These are phyloP conservation scores for Apostasia ramifera DNA, from an alignment of 106 monocot species.

Conservation along the genomic window DNA sequence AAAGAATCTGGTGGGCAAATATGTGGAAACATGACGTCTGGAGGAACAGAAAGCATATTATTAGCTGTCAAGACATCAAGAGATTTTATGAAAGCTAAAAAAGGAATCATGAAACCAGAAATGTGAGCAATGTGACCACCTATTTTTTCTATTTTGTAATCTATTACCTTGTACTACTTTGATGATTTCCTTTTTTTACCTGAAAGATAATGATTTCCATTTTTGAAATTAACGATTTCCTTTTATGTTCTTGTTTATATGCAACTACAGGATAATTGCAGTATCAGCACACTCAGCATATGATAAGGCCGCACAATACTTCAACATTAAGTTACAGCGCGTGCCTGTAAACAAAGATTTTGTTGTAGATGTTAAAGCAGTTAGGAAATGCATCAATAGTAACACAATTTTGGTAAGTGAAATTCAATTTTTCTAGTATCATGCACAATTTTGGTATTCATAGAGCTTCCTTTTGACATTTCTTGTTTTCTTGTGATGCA, in stretches of 20 bases:
- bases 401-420: constrained; percentile 85
- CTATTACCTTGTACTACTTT: neutral
- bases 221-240: neutral
- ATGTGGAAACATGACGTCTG: constrained; percentile 99
- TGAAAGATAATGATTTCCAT: neutral
- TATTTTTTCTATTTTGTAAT: neutral
- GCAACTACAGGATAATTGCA: constrained; percentile 68
- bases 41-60: constrained; percentile 98
- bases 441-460: neutral
- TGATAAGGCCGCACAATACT: constrained; percentile 98
- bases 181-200: neutral
- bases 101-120: constrained; percentile 83
- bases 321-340: constrained; percentile 80
- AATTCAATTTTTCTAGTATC: neutral
- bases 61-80: constrained; percentile 95
- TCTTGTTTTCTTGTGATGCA: constrained; percentile 15
- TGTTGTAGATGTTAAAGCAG: constrained; percentile 76
- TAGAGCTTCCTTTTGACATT: neutral
- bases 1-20: constrained; percentile 83
- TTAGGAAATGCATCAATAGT: constrained; percentile 60
- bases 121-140: constrained; percentile 40
- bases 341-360: constrained; percentile 83
- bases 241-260: constrained; percentile 5
- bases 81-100: constrained; percentile 90
- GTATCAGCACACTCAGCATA: constrained; percentile 99